Evolutionary conservation across 495 filamentous ascomycete genomes (phyloP).

Genomic region (Collariella sp.): DNA sequence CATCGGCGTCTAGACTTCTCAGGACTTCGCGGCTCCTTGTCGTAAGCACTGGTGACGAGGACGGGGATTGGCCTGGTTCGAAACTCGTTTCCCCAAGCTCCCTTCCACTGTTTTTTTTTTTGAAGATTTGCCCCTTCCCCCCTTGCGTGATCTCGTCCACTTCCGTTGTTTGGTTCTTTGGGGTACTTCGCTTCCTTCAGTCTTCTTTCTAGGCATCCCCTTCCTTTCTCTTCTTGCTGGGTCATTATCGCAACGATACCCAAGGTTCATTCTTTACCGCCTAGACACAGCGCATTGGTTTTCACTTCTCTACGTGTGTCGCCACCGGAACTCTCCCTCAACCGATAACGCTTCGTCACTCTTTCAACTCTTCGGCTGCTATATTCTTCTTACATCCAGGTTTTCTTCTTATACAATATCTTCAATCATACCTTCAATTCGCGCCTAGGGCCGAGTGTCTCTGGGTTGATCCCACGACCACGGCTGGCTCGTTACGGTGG

Average conservation of each 20-base stretch:
- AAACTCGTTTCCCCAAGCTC: constrained; percentile 5
- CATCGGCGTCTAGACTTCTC: neutral
- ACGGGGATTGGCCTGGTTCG: constrained; percentile 3
- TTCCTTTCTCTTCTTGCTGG: constrained; percentile 11
- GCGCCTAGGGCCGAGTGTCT: neutral
- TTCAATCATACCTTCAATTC: no score
- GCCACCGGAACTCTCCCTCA: neutral
- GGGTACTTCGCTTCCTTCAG: neutral
- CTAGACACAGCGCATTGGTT: neutral
- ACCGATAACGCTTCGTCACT: constrained; percentile 7
- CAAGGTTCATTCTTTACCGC: neutral
- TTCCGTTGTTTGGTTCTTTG: constrained; percentile 13
- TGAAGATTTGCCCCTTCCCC: constrained; percentile 3
- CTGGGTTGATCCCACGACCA: constrained; percentile 28
- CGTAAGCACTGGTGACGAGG: neutral
- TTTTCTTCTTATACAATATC: no score
- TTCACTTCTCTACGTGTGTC: constrained; percentile 5
- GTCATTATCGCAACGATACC: constrained; percentile 6
- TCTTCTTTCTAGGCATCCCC: constrained; percentile 1
- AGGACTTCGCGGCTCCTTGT: neutral
- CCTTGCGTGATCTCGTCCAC: constrained; percentile 4
- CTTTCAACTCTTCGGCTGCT: neutral
- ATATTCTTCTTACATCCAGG: neutral
- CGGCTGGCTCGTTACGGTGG: constrained; percentile 31
- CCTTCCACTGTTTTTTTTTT: constrained; percentile 6